Base-by-base conservation (phyloP, 352 stramenopile species). In the Pythium rhizo-oryzae region DNA sequence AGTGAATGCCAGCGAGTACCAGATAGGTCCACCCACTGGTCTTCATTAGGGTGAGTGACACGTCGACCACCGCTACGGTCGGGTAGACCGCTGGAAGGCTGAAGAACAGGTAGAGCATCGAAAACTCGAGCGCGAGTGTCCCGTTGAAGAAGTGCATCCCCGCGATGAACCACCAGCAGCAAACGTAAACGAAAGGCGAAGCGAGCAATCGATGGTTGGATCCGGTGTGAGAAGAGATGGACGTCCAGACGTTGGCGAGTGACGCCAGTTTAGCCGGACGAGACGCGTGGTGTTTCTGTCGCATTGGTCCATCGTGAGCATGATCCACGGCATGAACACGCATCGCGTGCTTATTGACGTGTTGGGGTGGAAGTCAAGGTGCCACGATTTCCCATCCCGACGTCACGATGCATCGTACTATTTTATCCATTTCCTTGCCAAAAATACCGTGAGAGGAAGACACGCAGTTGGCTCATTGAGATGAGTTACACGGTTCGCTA, bases 111-210 rank as follows among this genome's bases (percentile, higher is more conserved):
- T 70, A 70, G 21, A 70, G 35, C 9, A 54, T 25, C 5, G 55
- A 52, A 24, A 70, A 56, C 1, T 30, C 23, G 24, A 70, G 49
- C 23, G 55, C 56, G 16, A 70, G 30, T n/a, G 21, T 44, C 7
- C 63, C 63, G 39, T 65, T 65, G 55, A 69, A 52, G 12, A 69
- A 59, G 54, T 69, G 62, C 62, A 63, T 63, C 0, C 16, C 30
- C 8, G 24, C 30, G 33, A 69, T 69, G 30, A 59, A 69, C 62
- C 62, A 70, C 63, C 63, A 70, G 6, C 55, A 65, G 23, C 35
- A 30, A 0, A 25, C 47, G n/a, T 64, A 70, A 33, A 65, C 47
- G 18, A 65, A 37, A 1, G 46, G 47, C 18, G 63, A 70, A 9
- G 65, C 55, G 2, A 65, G 39, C 51, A 70, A 55, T 1, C 62